phyloP scores from a whole-genome alignment of 495 filamentous ascomycete species.

The Neurospora hispaniola region DNA sequence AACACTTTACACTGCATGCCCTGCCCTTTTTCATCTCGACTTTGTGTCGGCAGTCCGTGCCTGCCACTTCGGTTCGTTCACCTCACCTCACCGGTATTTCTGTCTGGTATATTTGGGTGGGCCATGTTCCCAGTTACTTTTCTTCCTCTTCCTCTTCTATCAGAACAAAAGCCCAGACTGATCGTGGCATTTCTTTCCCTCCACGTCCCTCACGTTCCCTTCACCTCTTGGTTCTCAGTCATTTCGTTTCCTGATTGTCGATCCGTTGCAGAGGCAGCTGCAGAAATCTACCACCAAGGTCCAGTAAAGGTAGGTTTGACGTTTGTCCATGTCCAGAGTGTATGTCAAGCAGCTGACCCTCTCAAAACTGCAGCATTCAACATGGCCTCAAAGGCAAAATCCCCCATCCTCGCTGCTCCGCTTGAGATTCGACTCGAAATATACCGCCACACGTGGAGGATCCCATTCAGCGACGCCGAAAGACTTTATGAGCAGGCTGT shows the following conservation, averaged over 20 bases:
- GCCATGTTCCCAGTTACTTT: neutral
- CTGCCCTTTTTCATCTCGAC: neutral
- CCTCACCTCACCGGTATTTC: neutral
- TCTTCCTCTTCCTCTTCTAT: neutral
- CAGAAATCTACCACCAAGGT: neutral
- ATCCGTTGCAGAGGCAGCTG: neutral
- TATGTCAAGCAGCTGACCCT: neutral
- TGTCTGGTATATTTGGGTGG: neutral
- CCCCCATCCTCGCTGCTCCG: neutral
- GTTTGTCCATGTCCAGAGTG: neutral
- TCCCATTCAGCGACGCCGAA: too few species aligned
- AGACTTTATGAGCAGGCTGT: too few species aligned
- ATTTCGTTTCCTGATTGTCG: neutral
- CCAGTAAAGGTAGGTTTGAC: neutral
- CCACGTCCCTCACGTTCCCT: neutral
- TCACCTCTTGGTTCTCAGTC: neutral
- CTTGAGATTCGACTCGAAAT: neutral
- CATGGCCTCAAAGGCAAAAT: neutral
- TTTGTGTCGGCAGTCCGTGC: neutral
- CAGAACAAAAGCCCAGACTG: too few species aligned
- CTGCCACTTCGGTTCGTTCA: neutral
- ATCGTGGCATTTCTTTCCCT: neutral
- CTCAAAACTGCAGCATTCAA: neutral
- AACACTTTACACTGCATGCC: neutral
- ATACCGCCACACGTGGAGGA: neutral